phyloP scores from a whole-genome alignment of 177 flowering plant species.

The Vitis hybrid region DNA sequence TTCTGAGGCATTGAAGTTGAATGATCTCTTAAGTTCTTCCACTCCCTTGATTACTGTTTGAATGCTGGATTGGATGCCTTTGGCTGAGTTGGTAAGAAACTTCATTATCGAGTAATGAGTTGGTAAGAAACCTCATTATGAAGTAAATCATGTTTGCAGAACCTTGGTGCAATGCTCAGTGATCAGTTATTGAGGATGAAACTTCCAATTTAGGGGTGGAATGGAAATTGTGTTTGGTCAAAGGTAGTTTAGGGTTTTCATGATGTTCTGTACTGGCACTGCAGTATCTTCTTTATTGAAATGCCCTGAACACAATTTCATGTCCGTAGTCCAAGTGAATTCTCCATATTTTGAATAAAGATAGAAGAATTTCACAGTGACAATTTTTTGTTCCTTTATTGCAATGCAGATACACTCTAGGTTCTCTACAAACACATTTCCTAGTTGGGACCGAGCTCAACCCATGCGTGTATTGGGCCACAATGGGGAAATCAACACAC shows the following conservation, averaged over 20 bases:
- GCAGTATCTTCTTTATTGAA: too few species aligned
- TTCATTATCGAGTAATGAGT: constrained; percentile 83
- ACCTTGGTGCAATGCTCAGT: constrained; percentile 64
- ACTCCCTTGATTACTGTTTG: constrained; percentile 69
- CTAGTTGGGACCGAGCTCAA: too few species aligned
- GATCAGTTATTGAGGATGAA: constrained; percentile 53
- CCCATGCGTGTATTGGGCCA: too few species aligned
- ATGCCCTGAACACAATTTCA: too few species aligned
- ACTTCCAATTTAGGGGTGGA: constrained; percentile 38
- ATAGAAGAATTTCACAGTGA: too few species aligned
- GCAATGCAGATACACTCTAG: too few species aligned
- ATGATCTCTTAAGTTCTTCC: constrained; percentile 89
- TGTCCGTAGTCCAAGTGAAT: too few species aligned
- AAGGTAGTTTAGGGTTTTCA: constrained; percentile 56
- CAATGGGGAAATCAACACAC: too few species aligned
- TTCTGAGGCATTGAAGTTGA: constrained; percentile 89
- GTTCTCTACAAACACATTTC: too few species aligned
- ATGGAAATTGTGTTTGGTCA: constrained; percentile 50
- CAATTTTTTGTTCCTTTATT: too few species aligned
- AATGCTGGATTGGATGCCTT: constrained; percentile 74
- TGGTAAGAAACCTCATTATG: constrained; percentile 79
- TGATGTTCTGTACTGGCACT: constrained; percentile 24
- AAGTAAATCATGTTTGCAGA: constrained; percentile 85
- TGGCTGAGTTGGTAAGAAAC: constrained; percentile 85
- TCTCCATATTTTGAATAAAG: too few species aligned